These are phyloP conservation scores for Sanguinoderma infundibulare DNA, from an alignment of 1,284 basidiomycete genomes.

Conservation along the genomic window DNA sequence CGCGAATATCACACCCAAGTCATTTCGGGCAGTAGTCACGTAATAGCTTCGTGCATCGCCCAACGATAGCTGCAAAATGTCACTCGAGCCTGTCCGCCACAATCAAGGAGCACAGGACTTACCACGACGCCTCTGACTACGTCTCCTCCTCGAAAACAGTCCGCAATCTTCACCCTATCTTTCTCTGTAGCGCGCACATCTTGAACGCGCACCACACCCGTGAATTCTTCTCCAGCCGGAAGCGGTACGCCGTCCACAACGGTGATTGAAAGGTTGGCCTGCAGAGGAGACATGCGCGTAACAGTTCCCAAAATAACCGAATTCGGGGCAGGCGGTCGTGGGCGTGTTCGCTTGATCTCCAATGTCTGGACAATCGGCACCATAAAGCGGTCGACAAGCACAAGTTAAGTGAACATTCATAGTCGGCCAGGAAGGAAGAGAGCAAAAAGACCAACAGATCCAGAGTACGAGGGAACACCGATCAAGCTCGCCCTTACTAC, in stretches of 20 bases:
- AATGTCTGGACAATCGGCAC: constrained; percentile 47
- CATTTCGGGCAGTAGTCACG: constrained; percentile 92
- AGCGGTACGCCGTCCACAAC: constrained; percentile 92
- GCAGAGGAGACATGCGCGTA: constrained; percentile 85
- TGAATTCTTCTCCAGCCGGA: constrained; percentile 90
- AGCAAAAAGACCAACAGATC: constrained; percentile 61
- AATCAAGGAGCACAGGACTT: constrained; percentile 38
- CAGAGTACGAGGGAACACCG: constrained; percentile 66
- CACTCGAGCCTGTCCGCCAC: background rate
- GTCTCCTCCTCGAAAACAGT: constrained; percentile 96
- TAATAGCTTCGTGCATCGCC: constrained; percentile 96
- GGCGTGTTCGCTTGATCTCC: constrained; percentile 61
- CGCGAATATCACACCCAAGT: constrained; percentile 91
- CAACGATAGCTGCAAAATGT: constrained; percentile 58
- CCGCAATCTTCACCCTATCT: constrained; percentile 90
- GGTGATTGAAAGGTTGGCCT: constrained; percentile 87
- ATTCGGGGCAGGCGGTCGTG: constrained; percentile 72
- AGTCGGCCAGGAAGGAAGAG: constrained; percentile 24
- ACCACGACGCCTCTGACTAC: constrained; percentile 93
- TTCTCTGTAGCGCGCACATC: constrained; percentile 94
- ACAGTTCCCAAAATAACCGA: constrained; percentile 81
- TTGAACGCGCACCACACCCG: constrained; percentile 88
- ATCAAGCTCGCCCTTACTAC: constrained; percentile 75
- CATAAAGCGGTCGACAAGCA: constrained; percentile 25
- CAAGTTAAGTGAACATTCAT: constrained; percentile 30